A percentile compares a stretch with the other conserved stretches of the same genome.
phyloP scores from a whole-genome alignment of 352 stramenopile species.

The Phytophthora idaei region DNA sequence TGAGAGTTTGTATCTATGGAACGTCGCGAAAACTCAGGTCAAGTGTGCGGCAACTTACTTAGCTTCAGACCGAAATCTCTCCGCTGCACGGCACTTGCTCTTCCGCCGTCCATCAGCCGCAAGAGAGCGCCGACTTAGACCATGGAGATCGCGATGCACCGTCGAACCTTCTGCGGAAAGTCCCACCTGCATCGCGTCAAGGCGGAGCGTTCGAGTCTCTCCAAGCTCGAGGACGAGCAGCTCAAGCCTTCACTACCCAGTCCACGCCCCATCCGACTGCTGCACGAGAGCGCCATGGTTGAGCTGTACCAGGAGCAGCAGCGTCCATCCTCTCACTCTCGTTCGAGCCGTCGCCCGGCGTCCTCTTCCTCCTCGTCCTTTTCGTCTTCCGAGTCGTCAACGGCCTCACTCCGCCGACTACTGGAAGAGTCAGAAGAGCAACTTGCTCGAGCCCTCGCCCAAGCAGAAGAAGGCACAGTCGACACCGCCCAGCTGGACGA shows the following conservation, averaged over 20 bases:
- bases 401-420: slow-evolving; percentile 32
- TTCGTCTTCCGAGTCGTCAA: slow-evolving; percentile 35
- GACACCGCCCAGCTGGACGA: slow-evolving; percentile 46
- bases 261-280: slow-evolving; percentile 33
- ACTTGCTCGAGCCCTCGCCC: slow-evolving; percentile 23
- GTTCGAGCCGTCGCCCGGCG: slow-evolving; percentile 13
- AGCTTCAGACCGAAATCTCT: slow-evolving; percentile 9
- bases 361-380: slow-evolving; percentile 25
- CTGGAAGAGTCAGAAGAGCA: slow-evolving; percentile 37
- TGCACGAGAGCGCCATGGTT: slow-evolving; percentile 47
- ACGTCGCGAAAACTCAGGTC: slow-evolving; percentile 34
- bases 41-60: slow-evolving; percentile 3
- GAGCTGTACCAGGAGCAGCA: slow-evolving; percentile 55
- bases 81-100: slow-evolving; percentile 6
- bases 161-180: slow-evolving; percentile 37
- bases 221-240: slow-evolving; percentile 33
- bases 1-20: slow-evolving; percentile 22
- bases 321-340: slow-evolving; percentile 12
- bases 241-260: slow-evolving; percentile 21
- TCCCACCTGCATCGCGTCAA: slow-evolving; percentile 36
- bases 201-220: slow-evolving; percentile 36
- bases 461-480: slow-evolving; percentile 24
- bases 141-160: slow-evolving; percentile 37
- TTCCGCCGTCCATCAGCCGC: slow-evolving; percentile 13
- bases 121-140: background rate